Base-by-base conservation (phyloP, 176 grass and related monocot species). In the Triticum timopheevii region DNA sequence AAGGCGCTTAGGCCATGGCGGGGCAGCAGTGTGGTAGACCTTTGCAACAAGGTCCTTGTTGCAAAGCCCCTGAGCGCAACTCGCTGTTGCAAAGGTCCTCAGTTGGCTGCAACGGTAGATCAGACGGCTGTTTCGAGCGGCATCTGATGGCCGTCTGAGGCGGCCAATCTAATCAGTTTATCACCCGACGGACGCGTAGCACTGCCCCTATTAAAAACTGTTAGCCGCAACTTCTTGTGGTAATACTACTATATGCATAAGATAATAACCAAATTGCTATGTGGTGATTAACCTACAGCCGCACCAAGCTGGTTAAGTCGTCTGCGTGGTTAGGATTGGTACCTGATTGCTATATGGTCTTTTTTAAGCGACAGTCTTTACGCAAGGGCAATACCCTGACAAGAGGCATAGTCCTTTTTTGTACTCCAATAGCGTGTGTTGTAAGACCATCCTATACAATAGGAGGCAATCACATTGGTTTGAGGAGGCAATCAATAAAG, bases 231-330 rank as follows among this genome's bases (percentile, higher is more conserved):
- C 27, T 24, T 62, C 71, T 61, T 12, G 25, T 23, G 61, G 28
- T 49, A 73, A 38, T 81, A 87, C 62, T 69, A 66, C 65, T 69
- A 59, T 79, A 69, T 79, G 64, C 65, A 13, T 13, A 20, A 78
- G 16, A 79, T 40, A 83, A 45, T 52, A 50, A 76, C 19, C 10
- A 13, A 59, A 59, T 59, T 22, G 19, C 20, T 59, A 59, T 59
- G 19, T 59, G 54, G 50, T 5, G 16, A 54, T 19, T 54, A 54
- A 54, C 50, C 50, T 54, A 54, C 50, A 54, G 50, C 50, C 6
- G 1, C 15, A 11, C 30, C 62, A 1, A 69, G 66, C 66, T 69
- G 66, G 66, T 69, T 69, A 69, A 35, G 30, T 68, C 30, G 30
- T 34, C 30, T 8, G 15, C 4, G 1, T 35, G 25, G 63, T 65